Evolutionary conservation across 257 asterid genomes (phyloP).

Genomic region (Solanum commersonii): DNA sequence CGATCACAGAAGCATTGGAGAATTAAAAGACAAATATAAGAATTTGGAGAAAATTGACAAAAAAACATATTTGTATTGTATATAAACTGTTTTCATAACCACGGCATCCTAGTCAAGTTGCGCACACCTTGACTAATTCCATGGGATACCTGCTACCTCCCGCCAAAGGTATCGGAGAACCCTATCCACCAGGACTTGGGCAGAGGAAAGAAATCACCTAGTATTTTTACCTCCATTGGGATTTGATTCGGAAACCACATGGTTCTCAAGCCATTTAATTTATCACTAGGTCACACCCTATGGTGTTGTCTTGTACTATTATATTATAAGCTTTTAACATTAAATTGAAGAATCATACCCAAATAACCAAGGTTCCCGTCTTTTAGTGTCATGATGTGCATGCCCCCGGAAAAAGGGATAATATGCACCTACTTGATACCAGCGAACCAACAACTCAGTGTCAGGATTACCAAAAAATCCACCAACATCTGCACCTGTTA

Average conservation of each 20-base stretch:
- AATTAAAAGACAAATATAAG: not conserved
- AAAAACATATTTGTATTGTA: not conserved
- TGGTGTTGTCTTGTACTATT: not conserved
- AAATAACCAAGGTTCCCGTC: slow-evolving; percentile 96
- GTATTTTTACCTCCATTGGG: not conserved
- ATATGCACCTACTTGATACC: slow-evolving; percentile 98
- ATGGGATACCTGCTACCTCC: not conserved
- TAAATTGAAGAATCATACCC: slow-evolving; percentile 51
- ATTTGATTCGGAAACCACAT: not conserved
- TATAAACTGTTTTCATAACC: not conserved
- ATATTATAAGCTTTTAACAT: not conserved
- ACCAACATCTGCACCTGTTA: slow-evolving; percentile 93
- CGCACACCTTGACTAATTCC: not conserved
- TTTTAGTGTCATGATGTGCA: slow-evolving; percentile 97
- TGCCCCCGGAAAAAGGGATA: slow-evolving; percentile 97
- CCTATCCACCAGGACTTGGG: too few relatives aligned
- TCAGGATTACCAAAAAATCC: slow-evolving; percentile 98
- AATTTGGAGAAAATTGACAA: not conserved
- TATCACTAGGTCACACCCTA: not conserved
- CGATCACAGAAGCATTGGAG: not conserved
- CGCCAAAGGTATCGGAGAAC: not conserved
- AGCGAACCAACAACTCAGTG: slow-evolving; percentile 77
- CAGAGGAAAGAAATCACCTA: not conserved
- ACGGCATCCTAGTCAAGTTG: not conserved
- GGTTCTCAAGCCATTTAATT: not conserved